Evolutionary conservation across 495 filamentous ascomycete genomes (phyloP), one percentile per base, ranked within the genome.

Genomic region (Hapsidospora chrysogenum): DNA sequence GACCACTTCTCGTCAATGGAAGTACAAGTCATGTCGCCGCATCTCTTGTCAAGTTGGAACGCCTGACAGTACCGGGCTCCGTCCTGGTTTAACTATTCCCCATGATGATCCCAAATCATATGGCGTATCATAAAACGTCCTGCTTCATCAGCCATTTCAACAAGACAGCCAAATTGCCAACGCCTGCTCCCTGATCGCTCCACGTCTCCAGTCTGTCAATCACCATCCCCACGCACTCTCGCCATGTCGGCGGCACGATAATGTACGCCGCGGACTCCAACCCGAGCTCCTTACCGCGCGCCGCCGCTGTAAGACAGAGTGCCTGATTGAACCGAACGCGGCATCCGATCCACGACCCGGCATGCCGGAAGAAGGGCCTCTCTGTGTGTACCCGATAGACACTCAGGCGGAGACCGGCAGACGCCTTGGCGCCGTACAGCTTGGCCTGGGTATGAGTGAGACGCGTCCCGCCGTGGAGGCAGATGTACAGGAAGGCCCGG

Each of bases 301-400:
- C 19, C 1, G 33, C 33, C 11, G 33, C 33, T 9, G 23, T 21
- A 11, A 35, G 33, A 18, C 33, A 35, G 3, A 35, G 33, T 4
- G 33, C 33, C 9, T 35, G 33, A 20, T 35, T 35, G 19, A 35
- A 35, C 1, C 33, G 33, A 17, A 35, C 33, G 3, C 33, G 17
- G 18, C 33, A 35, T 7, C 17, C 33, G 3, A 18, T 21, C 33
- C 33, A 35, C 13, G 33, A 35, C 15, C 33, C 33, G 9, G 33
- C 18, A 18, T 35, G 33, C 9, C 33, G 33, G 20, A 21, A 35
- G 19, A 35, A 35, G n/a, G 33, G 33, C 9, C 23, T 35, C 10
- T 35, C 33, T 3, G 33, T 35, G 18, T 35, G 17, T 17, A 35
- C 23, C 9, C 33, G 33, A 15, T 35, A 35, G 11, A 35, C 9